phyloP scores from a whole-genome alignment of 1,139 yeast genomes.

The Pichia sp. region DNA sequence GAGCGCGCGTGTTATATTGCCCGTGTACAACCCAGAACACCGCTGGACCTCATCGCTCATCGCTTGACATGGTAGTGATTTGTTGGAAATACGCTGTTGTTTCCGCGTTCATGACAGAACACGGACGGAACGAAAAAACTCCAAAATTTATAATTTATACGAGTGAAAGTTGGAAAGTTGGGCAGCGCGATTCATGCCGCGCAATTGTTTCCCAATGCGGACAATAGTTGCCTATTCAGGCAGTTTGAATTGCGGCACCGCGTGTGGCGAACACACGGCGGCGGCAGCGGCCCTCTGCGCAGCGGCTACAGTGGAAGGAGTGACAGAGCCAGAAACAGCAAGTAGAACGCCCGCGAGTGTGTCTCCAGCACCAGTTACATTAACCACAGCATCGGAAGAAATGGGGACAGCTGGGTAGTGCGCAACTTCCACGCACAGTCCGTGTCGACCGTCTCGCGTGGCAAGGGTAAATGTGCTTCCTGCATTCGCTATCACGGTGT shows the following conservation, averaged over 20 bases:
- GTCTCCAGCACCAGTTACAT: conserved; percentile 74
- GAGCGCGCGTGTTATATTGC: no score
- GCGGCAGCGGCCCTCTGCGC: neutral
- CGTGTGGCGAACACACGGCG: neutral
- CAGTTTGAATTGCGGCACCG: neutral
- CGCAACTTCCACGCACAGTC: conserved; percentile 52
- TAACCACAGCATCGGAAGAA: conserved; percentile 29
- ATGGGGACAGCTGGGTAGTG: conserved; percentile 48
- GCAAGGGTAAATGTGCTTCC: conserved; percentile 23
- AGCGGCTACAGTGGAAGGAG: neutral
- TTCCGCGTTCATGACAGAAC: no score
- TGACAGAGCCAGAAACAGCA: conserved; percentile 6
- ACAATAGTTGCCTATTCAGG: neutral
- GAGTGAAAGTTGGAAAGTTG: no score
- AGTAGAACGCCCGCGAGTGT: conserved; percentile 52
- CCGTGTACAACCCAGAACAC: no score
- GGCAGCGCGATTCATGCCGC: no score
- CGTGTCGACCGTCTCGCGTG: conserved; percentile 23
- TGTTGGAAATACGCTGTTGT: no score
- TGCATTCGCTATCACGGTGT: neutral
- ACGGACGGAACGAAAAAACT: no score
- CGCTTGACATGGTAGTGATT: no score
- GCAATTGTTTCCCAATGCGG: no score
- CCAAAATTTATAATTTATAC: no score
- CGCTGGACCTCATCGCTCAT: no score